Evolutionary conservation across 2,329 filamentous ascomycete species (phyloP).

Genomic region (Ascochyta viciae-villosae): DNA sequence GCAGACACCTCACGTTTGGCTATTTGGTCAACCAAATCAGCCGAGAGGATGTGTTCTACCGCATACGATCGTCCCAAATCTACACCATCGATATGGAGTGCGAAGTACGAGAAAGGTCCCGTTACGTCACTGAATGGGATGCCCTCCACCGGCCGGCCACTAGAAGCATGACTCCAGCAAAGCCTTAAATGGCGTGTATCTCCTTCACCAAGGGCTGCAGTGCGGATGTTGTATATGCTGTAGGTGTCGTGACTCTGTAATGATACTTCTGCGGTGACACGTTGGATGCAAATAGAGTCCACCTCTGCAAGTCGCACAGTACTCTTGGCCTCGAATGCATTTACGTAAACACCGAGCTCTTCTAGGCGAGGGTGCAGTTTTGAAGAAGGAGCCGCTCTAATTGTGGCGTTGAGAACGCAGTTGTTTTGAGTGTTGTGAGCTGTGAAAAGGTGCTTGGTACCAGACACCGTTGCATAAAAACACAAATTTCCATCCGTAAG

Average conservation of each 20-base stretch:
- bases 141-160: neutral
- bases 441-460: neutral
- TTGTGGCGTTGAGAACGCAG: neutral
- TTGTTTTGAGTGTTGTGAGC: neutral
- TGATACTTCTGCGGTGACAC: neutral
- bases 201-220: conserved; percentile 13
- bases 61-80: conserved; percentile 40
- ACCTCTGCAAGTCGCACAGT: conserved; percentile 23
- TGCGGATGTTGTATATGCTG: conserved; percentile 3
- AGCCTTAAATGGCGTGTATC: conserved; percentile 34
- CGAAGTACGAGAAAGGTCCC: conserved; percentile 46
- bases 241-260: neutral
- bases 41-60: conserved; percentile 30
- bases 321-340: conserved; percentile 2
- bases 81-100: conserved; percentile 30
- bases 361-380: conserved; percentile 18
- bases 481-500: neutral
- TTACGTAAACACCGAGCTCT: conserved; percentile 35
- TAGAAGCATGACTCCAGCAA: conserved; percentile 29
- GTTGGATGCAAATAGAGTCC: conserved; percentile 25
- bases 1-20: conserved; percentile 18
- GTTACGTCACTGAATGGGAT: conserved; percentile 44
- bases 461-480: conserved; percentile 8
- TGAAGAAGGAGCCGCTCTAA: neutral
- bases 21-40: conserved; percentile 19